Conservation (phyloP, 345 rosid genomes). For the Citrus inodora region DNA sequence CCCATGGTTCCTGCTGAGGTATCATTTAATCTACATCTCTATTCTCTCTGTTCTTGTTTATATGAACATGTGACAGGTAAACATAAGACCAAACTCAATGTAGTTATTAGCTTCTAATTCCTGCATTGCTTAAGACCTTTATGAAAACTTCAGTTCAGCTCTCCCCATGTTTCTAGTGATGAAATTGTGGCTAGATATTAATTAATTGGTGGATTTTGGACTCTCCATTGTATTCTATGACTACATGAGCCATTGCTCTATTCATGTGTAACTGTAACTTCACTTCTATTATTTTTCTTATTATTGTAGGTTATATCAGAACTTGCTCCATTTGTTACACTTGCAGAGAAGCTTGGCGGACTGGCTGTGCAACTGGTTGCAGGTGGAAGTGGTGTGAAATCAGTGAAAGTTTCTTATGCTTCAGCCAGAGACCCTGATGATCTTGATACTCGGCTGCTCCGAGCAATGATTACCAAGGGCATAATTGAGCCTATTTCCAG, state of each 20-base stretch:
- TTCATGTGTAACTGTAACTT: neutral
- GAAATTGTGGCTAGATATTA: neutral
- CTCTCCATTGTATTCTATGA: neutral
- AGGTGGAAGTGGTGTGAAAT: constrained; percentile 65
- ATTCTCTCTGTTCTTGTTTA: neutral
- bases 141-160: neutral
- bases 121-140: neutral
- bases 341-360: constrained; percentile 62
- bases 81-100: neutral
- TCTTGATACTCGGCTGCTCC: constrained; percentile 70
- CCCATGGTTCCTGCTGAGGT: constrained; percentile 40
- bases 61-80: neutral
- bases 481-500: constrained; percentile 62
- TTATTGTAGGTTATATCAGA: constrained; percentile 49
- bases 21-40: neutral
- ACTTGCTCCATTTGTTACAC: constrained; percentile 52
- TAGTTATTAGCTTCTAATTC: neutral
- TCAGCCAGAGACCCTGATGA: constrained; percentile 69
- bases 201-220: neutral
- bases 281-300: neutral
- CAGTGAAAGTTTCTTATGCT: constrained; percentile 50
- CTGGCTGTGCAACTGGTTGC: constrained; percentile 67
- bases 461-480: constrained; percentile 73
- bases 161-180: neutral
- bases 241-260: neutral